Base-by-base conservation (phyloP, 768 basidiomycete genomes). In the Paxillus ammoniavirescens region DNA sequence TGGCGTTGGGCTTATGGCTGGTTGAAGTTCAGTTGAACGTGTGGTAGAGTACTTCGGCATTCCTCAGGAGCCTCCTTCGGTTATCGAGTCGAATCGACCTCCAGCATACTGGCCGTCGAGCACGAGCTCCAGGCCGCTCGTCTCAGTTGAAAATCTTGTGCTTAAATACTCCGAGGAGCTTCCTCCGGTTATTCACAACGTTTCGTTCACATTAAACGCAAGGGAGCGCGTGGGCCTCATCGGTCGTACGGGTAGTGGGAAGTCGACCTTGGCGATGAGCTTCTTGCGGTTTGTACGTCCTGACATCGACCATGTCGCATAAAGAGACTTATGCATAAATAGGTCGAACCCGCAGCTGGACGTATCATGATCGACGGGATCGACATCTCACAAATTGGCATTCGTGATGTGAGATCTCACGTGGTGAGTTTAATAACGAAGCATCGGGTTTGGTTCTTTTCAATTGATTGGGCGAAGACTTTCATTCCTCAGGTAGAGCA, bases 31-130 rank as follows among this genome's bases (percentile, higher is more conserved):
- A 15, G 90, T 93, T 8, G 91, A 95, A 68, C 86, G 93, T 52
- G 78, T 93, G 21, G 84, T 91, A 5, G 91, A 93, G 75, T 94
- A 93, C 75, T 81, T 93, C 18, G 80, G 88, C 50, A 76, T 94
- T 8, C 90, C 91, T 0, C 89, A 91, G 67, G 91, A 93, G 65
- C 87, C 92, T 1, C 83, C 89, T 3, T 78, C 84, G 0, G 66
- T 86, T 54, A 85, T 91, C 45, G 84, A 90, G 58, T 77, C 77
- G 0, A 80, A 79, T 50, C 80, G 89, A 7, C 85, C 84, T 2
- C 91, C 93, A 0, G 91, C 92, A 0, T 92, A 92, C 62, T 95
- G 93, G 93, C 91, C 92, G 0, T 89, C 90, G 0, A 82, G 77
- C 50, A 73, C 82, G 12, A 77, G 75, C 43, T 75, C 77, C n/a